These are phyloP conservation scores for Diutina neorugosa DNA, from an alignment of 1,139 yeast species.

Conservation along the genomic window DNA sequence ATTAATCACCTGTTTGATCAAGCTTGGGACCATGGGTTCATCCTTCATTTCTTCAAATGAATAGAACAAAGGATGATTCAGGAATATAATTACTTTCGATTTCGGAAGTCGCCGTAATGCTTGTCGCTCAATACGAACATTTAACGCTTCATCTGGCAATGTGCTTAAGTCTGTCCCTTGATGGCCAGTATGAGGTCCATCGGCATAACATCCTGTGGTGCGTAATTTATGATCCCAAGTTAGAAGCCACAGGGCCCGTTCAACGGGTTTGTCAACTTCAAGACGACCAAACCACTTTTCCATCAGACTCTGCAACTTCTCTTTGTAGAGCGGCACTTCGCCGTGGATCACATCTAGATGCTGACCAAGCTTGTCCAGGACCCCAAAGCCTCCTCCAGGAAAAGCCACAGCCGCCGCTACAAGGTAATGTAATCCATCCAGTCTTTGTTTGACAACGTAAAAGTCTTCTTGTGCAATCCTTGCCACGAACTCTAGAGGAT, in stretches of 20 bases:
- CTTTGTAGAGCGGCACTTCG: conserved; percentile 62
- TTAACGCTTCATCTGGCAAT: conserved; percentile 22
- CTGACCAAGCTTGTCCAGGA: conserved; percentile 45
- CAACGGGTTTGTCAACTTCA: conserved; percentile 50
- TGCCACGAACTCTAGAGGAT: conserved; percentile 51
- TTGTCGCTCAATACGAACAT: conserved; percentile 49
- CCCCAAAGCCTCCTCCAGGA: conserved; percentile 67
- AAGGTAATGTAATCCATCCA: conserved; percentile 51
- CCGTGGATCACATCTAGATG: conserved; percentile 53
- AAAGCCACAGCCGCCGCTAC: conserved; percentile 70
- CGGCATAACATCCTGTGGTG: neutral
- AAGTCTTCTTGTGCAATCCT: conserved; percentile 68
- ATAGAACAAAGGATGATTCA: conserved; percentile 61
- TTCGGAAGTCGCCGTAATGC: conserved; percentile 38
- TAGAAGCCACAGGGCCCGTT: conserved; percentile 67
- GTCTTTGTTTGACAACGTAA: conserved; percentile 43
- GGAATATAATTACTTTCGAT: conserved; percentile 36
- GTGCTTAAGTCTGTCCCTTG: neutral
- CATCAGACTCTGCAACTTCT: conserved; percentile 58
- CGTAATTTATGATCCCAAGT: conserved; percentile 55
- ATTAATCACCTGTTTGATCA: conserved; percentile 45
- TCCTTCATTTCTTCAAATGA: conserved; percentile 67
- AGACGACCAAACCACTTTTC: conserved; percentile 59
- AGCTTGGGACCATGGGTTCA: conserved; percentile 62
- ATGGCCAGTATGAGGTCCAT: neutral